Evolutionary conservation across 106 monocot species (phyloP), one percentile per base, ranked within the genome.

Genomic region (Ottelia alismoides): DNA sequence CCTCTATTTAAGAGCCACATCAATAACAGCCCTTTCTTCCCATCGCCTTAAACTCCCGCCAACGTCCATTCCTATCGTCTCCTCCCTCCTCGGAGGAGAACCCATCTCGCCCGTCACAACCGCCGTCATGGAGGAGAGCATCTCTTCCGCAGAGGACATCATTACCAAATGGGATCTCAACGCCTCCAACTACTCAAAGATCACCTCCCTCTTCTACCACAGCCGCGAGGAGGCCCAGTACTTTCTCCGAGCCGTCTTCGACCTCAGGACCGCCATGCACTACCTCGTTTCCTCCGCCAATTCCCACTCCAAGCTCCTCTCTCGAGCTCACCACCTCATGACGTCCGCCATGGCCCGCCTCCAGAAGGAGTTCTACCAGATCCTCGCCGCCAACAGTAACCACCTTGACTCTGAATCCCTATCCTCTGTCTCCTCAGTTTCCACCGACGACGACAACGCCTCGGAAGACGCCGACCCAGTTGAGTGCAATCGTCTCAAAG

Each of bases 91-190:
- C n/a, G n/a, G n/a, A n/a, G n/a, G n/a, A n/a, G n/a, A n/a, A n/a
- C n/a, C n/a, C n/a, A n/a, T n/a, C n/a, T n/a, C n/a, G n/a, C n/a
- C n/a, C n/a, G n/a, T n/a, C n/a, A n/a, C n/a, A n/a, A 27, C 56
- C 40, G 26, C 31, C 19, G 9, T 76, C 5, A 76, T 81, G 69
- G 76, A 65, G 32, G 81, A 81, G 20, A 76, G 65, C 72, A 62
- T 81, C 55, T 14, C 25, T 25, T 20, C 20, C 11, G 76, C 76
- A 4, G 76, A 76, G 55, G 11, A 44, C 22, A 69, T 76, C 56
- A 52, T 81, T 31, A 19, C 47, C 46, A 53, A 61, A 52, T 81
- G 72, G 72, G 71, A 65, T 46, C 28, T 47, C 11, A 54, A 55
- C 24, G 46, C n/a, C 22, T 43, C 61, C 7, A 32, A 24, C 60